Conservation (phyloP, 306 rosid species). For the Prunus fruticosa region DNA sequence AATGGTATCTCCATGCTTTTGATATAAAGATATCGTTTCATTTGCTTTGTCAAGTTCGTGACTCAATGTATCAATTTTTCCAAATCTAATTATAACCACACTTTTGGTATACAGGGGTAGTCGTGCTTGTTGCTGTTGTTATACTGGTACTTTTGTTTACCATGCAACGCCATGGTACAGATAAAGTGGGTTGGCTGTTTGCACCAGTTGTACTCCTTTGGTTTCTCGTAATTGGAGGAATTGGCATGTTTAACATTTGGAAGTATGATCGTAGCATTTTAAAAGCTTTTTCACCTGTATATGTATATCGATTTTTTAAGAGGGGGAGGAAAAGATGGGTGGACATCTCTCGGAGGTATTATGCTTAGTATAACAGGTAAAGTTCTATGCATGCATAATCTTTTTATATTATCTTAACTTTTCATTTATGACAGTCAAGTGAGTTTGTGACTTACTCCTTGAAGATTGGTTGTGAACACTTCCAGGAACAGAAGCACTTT, state of each 20-base stretch:
- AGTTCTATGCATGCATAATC: neutral
- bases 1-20: constrained; percentile 48
- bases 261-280: constrained; percentile 63
- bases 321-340: constrained; percentile 66
- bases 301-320: constrained; percentile 63
- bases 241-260: constrained; percentile 82
- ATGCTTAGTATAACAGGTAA: constrained; percentile 94
- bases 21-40: constrained; percentile 9
- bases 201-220: constrained; percentile 93
- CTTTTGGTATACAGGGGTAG: constrained; percentile 55
- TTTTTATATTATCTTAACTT: neutral
- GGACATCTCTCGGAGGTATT: constrained; percentile 95
- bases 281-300: constrained; percentile 81
- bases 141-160: constrained; percentile 78
- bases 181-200: constrained; percentile 95
- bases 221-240: constrained; percentile 90
- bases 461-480: constrained; percentile 28
- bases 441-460: constrained; percentile 9
- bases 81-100: neutral
- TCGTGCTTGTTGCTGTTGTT: constrained; percentile 78
- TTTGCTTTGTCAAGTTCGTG: constrained; percentile 5
- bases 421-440: neutral
- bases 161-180: constrained; percentile 91
- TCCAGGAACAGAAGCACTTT: constrained; percentile 74
- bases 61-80: neutral